Conservation (phyloP, 306 rosid genomes). For the Trifolium dubium region DNA sequence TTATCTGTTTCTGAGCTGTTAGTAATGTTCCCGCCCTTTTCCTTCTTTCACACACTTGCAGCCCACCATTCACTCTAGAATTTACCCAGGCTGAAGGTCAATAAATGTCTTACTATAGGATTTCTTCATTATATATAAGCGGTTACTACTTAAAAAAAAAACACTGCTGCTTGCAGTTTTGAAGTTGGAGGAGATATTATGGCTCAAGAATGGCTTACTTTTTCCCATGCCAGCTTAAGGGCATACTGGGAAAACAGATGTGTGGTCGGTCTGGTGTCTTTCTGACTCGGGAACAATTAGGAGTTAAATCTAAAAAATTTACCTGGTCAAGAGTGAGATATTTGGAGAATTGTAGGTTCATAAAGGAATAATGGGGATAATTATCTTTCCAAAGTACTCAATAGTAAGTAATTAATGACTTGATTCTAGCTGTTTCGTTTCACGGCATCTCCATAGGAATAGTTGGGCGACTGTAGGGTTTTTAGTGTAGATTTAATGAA, state of each 20-base stretch:
- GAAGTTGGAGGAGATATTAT: neutral
- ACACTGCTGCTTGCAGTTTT: slow-evolving; percentile 7
- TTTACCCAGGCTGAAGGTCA: neutral
- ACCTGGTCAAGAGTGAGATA: neutral
- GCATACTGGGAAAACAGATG: neutral
- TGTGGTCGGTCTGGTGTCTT: neutral
- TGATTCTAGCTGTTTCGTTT: no score
- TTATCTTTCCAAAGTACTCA: neutral
- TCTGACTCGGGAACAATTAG: neutral
- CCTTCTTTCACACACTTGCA: neutral
- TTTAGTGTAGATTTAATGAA: neutral
- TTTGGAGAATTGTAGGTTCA: no score
- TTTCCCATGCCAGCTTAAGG: neutral
- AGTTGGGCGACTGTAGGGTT: neutral
- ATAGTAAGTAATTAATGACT: no score
- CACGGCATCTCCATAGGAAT: neutral
- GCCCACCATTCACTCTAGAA: neutral
- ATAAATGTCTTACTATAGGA: neutral
- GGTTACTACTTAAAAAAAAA: neutral
- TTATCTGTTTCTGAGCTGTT: slow-evolving; percentile 1
- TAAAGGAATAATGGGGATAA: neutral
- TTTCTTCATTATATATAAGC: neutral
- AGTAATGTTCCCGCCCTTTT: neutral
- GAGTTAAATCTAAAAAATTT: neutral
- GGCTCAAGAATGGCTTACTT: neutral